Percentiles rank a stretch among this genome's conserved stretches.
Evolutionary conservation across 768 basidiomycete species (phyloP).

Genomic region (Obba rivulosa): DNA sequence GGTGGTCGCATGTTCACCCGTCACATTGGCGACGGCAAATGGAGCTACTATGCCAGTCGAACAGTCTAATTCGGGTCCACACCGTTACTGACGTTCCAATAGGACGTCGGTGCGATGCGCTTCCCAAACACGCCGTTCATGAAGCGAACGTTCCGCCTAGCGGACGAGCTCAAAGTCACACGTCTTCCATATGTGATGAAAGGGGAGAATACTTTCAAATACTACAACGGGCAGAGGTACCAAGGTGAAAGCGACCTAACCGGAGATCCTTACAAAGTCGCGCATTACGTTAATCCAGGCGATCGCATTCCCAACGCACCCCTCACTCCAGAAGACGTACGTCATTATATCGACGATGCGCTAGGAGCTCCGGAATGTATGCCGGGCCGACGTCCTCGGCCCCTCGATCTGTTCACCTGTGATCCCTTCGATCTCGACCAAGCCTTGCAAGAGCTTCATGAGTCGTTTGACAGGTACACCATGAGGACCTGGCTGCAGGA

Average conservation of each 20-base stretch:
- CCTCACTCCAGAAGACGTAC: not conserved
- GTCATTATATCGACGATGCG: not conserved
- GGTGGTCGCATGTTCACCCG: constrained; percentile 44
- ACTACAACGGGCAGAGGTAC: constrained; percentile 2
- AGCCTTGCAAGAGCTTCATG: not conserved
- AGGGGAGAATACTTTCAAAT: not conserved
- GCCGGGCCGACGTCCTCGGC: not conserved
- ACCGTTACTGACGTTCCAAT: constrained; percentile 1
- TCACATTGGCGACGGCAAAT: constrained; percentile 25
- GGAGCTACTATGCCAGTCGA: not conserved
- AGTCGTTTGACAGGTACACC: not conserved
- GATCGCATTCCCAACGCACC: not conserved
- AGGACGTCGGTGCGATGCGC: constrained; percentile 33
- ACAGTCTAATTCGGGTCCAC: not conserved
- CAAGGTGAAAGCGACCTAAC: not conserved
- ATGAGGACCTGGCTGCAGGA: too few relatives aligned
- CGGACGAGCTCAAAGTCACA: constrained; percentile 11
- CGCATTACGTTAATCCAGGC: not conserved
- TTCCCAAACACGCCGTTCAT: constrained; percentile 28
- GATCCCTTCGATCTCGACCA: not conserved
- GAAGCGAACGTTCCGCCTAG: constrained; percentile 25
- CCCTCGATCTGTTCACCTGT: too few relatives aligned
- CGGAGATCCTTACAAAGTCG: not conserved
- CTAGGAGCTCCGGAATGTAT: constrained; percentile 10
- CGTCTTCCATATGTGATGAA: not conserved